Evolutionary conservation across 2,329 filamentous ascomycete genomes (phyloP).

Genomic region (Penicillium sp.): DNA sequence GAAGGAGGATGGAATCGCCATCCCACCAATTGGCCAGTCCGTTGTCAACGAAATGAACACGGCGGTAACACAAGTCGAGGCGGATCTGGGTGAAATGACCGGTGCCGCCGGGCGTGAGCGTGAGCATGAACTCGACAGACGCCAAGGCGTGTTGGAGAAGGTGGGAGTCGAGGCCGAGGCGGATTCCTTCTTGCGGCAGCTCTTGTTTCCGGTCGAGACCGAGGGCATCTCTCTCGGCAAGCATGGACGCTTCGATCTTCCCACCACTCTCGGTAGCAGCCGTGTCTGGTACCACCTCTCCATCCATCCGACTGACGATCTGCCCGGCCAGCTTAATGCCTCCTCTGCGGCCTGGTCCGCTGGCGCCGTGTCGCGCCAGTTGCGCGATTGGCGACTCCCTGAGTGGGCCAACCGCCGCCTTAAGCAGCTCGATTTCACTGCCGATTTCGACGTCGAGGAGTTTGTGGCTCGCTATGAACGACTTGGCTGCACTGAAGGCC

Average conservation of each 20-base stretch:
- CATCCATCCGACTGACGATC: slow-evolving; percentile 86
- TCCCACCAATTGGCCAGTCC: slow-evolving; percentile 71
- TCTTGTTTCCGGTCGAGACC: slow-evolving; percentile 75
- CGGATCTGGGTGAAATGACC: slow-evolving; percentile 73
- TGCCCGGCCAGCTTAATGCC: slow-evolving; percentile 68
- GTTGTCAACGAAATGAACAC: slow-evolving; percentile 84
- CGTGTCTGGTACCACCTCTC: slow-evolving; percentile 93
- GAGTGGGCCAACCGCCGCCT: slow-evolving; percentile 96
- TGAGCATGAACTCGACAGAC: slow-evolving; percentile 75
- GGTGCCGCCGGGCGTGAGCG: slow-evolving; percentile 68
- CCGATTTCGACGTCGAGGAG: slow-evolving; percentile 92
- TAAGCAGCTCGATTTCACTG: slow-evolving; percentile 89
- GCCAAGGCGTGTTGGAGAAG: slow-evolving; percentile 81
- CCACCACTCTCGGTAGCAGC: slow-evolving; percentile 72
- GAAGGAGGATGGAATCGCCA: slow-evolving; percentile 89
- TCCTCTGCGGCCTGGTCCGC: slow-evolving; percentile 89
- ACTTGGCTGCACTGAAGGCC: slow-evolving; percentile 84
- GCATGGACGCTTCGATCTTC: slow-evolving; percentile 74
- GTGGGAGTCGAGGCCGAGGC: slow-evolving; percentile 77
- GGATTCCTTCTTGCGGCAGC: slow-evolving; percentile 75
- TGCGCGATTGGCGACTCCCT: slow-evolving; percentile 87
- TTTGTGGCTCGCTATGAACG: slow-evolving; percentile 78
- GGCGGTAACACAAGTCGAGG: slow-evolving; percentile 71
- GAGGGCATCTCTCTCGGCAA: slow-evolving; percentile 80
- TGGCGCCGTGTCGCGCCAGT: slow-evolving; percentile 84